Conservation (phyloP, 176 grass and related monocot species). For the Carex littledalei region DNA sequence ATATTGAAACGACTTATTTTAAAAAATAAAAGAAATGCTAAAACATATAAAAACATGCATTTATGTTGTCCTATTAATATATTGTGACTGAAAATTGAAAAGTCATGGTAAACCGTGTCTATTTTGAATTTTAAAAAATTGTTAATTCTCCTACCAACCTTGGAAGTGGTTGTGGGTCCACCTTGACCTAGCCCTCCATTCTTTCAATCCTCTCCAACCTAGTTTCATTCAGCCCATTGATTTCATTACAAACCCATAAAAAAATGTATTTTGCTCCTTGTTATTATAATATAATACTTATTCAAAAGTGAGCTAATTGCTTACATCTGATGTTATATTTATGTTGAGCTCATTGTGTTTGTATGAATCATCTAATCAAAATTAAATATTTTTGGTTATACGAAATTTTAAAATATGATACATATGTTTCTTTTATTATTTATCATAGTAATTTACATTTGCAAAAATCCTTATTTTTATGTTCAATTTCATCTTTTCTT, state of each 20-base stretch:
- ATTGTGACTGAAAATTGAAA: neutral
- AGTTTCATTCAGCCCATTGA: conserved; percentile 3
- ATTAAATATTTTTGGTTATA: neutral
- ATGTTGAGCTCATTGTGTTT: neutral
- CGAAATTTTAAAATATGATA: neutral
- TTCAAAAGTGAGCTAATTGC: neutral
- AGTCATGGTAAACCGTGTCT: neutral
- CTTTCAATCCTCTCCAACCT: neutral
- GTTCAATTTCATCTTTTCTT: neutral
- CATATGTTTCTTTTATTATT: neutral
- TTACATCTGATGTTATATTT: neutral
- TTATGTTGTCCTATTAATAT: neutral
- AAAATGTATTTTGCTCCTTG: neutral
- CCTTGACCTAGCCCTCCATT: neutral
- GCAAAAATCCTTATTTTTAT: neutral
- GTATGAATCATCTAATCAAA: neutral
- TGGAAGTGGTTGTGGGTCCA: neutral
- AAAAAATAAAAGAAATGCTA: neutral
- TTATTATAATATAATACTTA: neutral
- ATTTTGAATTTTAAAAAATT: neutral
- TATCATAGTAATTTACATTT: too few species aligned
- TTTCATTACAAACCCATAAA: neutral
- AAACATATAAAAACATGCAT: neutral
- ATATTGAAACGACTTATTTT: neutral
- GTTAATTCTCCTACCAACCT: neutral